A percentile compares a stretch with the other conserved stretches of the same genome.
phyloP scores from a whole-genome alignment of 352 stramenopile species.

The Phytophthora vignae region DNA sequence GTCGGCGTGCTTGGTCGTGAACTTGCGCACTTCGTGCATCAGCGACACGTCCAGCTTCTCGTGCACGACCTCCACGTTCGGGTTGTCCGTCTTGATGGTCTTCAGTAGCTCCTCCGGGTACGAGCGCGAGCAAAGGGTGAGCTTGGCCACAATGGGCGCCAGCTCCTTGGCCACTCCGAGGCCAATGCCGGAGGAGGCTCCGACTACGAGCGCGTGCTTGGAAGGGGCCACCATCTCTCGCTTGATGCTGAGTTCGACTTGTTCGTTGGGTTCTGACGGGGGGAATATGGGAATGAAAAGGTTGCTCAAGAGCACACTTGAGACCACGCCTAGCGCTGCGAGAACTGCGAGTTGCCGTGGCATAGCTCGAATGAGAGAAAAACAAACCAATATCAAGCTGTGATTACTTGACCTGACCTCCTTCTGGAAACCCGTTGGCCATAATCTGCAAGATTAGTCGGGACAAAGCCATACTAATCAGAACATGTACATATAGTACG shows the following conservation, averaged over 20 bases:
- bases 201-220: slow-evolving; percentile 36
- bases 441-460: background rate
- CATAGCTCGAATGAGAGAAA: background rate
- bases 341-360: background rate
- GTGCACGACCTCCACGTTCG: slow-evolving; percentile 24
- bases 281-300: slow-evolving; percentile 14
- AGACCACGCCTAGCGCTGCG: slow-evolving; percentile 6
- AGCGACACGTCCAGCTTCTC: slow-evolving; percentile 26
- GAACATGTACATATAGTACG: too few relatives aligned
- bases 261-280: background rate
- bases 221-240: slow-evolving; percentile 26
- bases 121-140: slow-evolving; percentile 28
- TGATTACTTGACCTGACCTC: background rate
- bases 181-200: slow-evolving; percentile 32
- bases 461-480: background rate
- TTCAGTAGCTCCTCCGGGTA: slow-evolving; percentile 13
- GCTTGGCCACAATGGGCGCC: slow-evolving; percentile 29
- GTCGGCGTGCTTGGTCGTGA: slow-evolving; percentile 16
- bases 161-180: slow-evolving; percentile 25
- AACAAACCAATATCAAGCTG: background rate
- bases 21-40: slow-evolving; percentile 24
- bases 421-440: background rate
- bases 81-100: slow-evolving; percentile 18
- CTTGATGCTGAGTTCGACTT: slow-evolving; percentile 26
- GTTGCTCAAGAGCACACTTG: slow-evolving; percentile 7